Percentiles rank a stretch among this genome's conserved stretches.
Conservation (phyloP, 83 land plant genomes). For the Picea abies region DNA sequence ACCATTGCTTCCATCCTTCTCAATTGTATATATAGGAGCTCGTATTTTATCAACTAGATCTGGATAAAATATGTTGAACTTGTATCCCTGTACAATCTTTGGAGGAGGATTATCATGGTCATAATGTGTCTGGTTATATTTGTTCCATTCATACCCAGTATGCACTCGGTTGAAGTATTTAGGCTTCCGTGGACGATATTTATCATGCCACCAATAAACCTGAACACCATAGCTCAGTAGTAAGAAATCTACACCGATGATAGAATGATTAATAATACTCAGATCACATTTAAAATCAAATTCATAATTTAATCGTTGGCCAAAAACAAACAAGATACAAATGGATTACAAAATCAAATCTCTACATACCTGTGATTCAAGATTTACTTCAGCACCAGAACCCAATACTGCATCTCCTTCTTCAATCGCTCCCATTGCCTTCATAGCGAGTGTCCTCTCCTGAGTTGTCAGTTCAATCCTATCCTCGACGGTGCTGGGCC, state of each 20-base stretch:
- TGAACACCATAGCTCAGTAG: constrained; percentile 23
- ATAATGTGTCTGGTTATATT: constrained; percentile 98
- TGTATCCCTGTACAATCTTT: constrained; percentile 99
- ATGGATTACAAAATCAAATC: background rate
- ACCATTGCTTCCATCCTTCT: constrained; percentile 87
- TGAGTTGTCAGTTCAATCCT: constrained; percentile 66
- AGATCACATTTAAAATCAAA: background rate
- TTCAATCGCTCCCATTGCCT: constrained; percentile 96
- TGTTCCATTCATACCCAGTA: constrained; percentile 99
- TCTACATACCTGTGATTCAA: constrained; percentile 81
- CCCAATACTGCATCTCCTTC: constrained; percentile 98
- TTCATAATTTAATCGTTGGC: background rate
- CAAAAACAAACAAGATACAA: background rate
- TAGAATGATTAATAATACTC: constrained; percentile 1
- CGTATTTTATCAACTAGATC: constrained; percentile 95
- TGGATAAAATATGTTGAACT: constrained; percentile 98
- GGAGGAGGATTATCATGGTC: constrained; percentile 99
- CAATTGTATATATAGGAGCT: constrained; percentile 88
- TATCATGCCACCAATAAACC: constrained; percentile 99
- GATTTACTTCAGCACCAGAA: constrained; percentile 90
- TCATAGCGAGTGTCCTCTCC: constrained; percentile 65
- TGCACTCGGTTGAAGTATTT: constrained; percentile 99
- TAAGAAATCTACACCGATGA: constrained; percentile 7
- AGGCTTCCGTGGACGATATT: constrained; percentile 98
- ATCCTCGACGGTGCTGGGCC: constrained; percentile 58